These are phyloP conservation scores for Aspergillus kassunensis DNA, from an alignment of 495 filamentous ascomycete species.

Conservation along the genomic window DNA sequence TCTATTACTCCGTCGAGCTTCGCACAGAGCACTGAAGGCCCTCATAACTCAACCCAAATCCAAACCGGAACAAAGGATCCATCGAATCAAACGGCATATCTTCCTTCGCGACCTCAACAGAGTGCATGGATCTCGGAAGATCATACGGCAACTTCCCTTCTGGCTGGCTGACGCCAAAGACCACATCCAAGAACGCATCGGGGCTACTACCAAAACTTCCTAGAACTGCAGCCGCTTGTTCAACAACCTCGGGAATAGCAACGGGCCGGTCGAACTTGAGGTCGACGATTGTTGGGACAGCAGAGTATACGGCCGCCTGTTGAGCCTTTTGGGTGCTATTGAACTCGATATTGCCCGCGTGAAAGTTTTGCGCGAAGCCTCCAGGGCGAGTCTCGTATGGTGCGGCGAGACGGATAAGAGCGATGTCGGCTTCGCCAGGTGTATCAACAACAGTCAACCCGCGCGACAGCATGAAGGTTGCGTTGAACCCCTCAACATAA, in stretches of 20 bases:
- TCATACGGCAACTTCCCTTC: slow-evolving; percentile 6
- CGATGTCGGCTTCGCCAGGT: slow-evolving; percentile 30
- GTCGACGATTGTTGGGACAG: slow-evolving; percentile 1
- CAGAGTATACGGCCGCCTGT: slow-evolving; percentile 8
- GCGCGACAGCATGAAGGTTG: neutral
- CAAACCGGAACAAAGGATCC: neutral
- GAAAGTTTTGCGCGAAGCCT: slow-evolving; percentile 27
- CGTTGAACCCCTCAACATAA: slow-evolving; percentile 6
- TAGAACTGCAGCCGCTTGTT: neutral
- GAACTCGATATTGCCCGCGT: slow-evolving; percentile 34
- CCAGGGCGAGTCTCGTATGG: slow-evolving; percentile 30
- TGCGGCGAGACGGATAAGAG: slow-evolving; percentile 28
- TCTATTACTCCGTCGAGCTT: too few species aligned
- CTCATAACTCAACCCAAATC: slow-evolving; percentile 1
- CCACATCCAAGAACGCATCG: slow-evolving; percentile 4
- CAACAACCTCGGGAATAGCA: neutral
- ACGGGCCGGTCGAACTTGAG: neutral
- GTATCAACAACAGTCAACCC: neutral
- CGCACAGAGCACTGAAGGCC: too few species aligned
- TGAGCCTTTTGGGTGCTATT: slow-evolving; percentile 23
- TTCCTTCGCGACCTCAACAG: neutral
- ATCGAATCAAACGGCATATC: slow-evolving; percentile 9
- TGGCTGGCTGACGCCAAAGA: neutral
- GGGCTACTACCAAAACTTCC: neutral
- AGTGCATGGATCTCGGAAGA: slow-evolving; percentile 7